Percentiles rank a stretch among this genome's conserved stretches.
These are phyloP conservation scores for Plantago major DNA, from an alignment of 257 asterid genomes.

Conservation along the genomic window DNA sequence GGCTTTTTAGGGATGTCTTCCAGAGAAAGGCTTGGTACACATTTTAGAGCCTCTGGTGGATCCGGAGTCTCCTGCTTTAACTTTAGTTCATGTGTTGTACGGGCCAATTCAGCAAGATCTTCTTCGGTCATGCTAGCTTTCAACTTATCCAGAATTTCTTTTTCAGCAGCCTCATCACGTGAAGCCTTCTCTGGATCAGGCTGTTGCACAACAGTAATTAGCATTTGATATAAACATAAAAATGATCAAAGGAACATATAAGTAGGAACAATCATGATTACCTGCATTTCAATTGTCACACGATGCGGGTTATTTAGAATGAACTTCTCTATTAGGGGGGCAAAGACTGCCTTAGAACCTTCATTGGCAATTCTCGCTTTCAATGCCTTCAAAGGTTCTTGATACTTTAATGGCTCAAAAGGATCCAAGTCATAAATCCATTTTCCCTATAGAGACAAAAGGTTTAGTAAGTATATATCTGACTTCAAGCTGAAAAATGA, in stretches of 20 bases:
- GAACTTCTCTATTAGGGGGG: constrained; percentile 73
- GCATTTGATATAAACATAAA: constrained; percentile 18
- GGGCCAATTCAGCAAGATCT: constrained; percentile 98
- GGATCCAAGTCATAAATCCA: constrained; percentile 99
- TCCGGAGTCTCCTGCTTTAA: constrained; percentile 98
- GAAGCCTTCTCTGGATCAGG: constrained; percentile 96
- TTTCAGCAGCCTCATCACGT: constrained; percentile 77
- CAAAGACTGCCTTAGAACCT: constrained; percentile 95
- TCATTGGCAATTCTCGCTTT: constrained; percentile 84
- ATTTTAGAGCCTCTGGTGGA: constrained; percentile 89
- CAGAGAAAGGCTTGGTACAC: constrained; percentile 84
- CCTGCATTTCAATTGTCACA: constrained; percentile 98
- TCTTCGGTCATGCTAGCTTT: constrained; percentile 83
- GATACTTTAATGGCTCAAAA: constrained; percentile 85
- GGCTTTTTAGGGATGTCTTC: constrained; percentile 90
- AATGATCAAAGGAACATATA: constrained; percentile 16
- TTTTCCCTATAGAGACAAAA: constrained; percentile 59
- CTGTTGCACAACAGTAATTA: constrained; percentile 41
- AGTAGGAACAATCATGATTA: constrained; percentile 24
- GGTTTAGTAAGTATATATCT: constrained; percentile 17
- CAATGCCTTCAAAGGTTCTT: constrained; percentile 75
- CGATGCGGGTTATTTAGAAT: constrained; percentile 79
- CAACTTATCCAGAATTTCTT: constrained; percentile 61
- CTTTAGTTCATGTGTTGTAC: constrained; percentile 83
- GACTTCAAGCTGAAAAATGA: constrained; percentile 10